Percentiles rank a stretch among this genome's conserved stretches.
phyloP scores from a whole-genome alignment of 2,329 filamentous ascomycete species.

The Colletotrichum noveboracense region DNA sequence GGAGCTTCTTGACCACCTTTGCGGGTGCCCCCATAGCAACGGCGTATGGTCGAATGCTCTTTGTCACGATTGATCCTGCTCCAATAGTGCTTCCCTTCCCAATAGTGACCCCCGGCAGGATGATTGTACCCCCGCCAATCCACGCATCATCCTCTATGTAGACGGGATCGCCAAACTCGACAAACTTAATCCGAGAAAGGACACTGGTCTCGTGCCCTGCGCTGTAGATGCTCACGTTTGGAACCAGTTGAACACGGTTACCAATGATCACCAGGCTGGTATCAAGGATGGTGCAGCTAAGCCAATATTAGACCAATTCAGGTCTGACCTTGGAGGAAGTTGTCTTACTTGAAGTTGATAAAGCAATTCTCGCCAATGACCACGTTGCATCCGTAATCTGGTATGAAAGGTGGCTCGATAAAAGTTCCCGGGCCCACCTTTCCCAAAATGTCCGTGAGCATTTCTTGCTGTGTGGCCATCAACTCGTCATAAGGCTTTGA shows the following conservation, averaged over 20 bases:
- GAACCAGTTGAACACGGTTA: constrained; percentile 55
- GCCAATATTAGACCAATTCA: not conserved
- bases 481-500: constrained; percentile 46
- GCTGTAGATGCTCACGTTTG: constrained; percentile 55
- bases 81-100: constrained; percentile 44
- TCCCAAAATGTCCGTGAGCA: constrained; percentile 56
- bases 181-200: constrained; percentile 46
- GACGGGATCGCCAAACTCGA: constrained; percentile 54
- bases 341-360: constrained; percentile 55
- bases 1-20: constrained; percentile 29
- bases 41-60: constrained; percentile 35
- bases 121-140: constrained; percentile 51
- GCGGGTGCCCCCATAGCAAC: constrained; percentile 42
- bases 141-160: constrained; percentile 51
- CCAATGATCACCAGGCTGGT: constrained; percentile 57
- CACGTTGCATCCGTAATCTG: constrained; percentile 72
- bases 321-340: not conserved
- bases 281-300: constrained; percentile 50
- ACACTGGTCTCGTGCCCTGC: constrained; percentile 59
- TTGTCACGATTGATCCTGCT: constrained; percentile 44
- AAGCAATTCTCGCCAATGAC: constrained; percentile 66
- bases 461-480: constrained; percentile 40
- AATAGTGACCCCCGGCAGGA: constrained; percentile 45
- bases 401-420: constrained; percentile 65
- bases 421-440: constrained; percentile 55